Evolutionary conservation across 441 rosid genomes (phyloP).

Genomic region (Corymbia calophylla): DNA sequence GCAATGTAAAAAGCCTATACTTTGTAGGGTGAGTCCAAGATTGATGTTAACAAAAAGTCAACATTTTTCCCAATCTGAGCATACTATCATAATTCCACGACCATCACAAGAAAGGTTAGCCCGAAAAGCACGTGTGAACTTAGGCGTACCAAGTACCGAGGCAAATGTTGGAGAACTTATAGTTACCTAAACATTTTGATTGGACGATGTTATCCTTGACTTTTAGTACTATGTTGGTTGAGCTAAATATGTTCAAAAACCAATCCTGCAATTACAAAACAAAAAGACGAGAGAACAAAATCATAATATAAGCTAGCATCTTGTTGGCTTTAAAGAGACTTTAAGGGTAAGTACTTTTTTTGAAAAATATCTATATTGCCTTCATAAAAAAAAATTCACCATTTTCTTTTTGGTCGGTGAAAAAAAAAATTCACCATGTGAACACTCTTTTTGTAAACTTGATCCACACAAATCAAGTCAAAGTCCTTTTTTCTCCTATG

Average conservation of each 20-base stretch:
- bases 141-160: not conserved
- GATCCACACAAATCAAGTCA: not conserved
- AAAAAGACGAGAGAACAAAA: not conserved
- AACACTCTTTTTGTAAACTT: not conserved
- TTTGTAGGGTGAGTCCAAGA: not conserved
- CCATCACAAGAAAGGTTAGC: not conserved
- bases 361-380: not conserved
- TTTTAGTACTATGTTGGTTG: not conserved
- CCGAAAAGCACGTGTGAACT: not conserved
- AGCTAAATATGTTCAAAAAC: not conserved
- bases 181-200: not conserved
- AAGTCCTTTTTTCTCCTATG: not conserved
- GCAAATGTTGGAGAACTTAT: accelerated
- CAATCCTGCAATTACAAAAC: not conserved
- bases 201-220: not conserved
- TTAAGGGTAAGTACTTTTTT: not conserved
- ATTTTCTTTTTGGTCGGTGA: no score
- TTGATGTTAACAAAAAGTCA: not conserved
- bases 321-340: no score
- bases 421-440: not conserved
- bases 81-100: not conserved
- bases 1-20: not conserved
- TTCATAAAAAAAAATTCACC: not conserved
- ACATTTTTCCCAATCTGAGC: not conserved
- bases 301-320: not conserved